Evolutionary conservation across 345 rosid genomes (phyloP).

Genomic region (Populus euphratica): DNA sequence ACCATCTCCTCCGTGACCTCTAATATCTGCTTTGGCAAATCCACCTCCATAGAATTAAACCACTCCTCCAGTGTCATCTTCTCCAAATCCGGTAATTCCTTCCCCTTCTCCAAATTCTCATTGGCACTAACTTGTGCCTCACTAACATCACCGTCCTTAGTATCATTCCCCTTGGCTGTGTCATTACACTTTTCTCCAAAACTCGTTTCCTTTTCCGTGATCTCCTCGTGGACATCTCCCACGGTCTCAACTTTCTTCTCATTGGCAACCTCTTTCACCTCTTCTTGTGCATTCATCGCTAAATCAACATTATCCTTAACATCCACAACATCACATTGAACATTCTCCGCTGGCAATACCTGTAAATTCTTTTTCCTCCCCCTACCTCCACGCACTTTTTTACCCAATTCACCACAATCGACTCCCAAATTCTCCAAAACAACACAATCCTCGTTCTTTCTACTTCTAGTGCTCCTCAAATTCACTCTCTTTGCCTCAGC

Average conservation of each 20-base stretch:
- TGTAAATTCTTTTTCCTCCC: conserved; percentile 17
- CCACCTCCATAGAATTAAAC: conserved; percentile 55
- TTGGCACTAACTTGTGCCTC: not conserved
- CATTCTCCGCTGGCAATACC: conserved; percentile 17
- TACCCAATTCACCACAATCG: conserved; percentile 25
- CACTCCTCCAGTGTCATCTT: conserved; percentile 59
- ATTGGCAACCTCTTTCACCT: not conserved
- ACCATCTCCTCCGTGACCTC: conserved; percentile 62
- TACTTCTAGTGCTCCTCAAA: conserved; percentile 22
- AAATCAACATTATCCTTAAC: not conserved
- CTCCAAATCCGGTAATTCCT: conserved; percentile 30
- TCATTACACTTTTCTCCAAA: not conserved
- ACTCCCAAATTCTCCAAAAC: conserved; percentile 12
- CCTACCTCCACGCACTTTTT: conserved; percentile 3
- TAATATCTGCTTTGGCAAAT: conserved; percentile 46
- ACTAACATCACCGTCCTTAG: not conserved
- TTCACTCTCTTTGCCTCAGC: conserved; percentile 3
- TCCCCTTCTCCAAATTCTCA: conserved; percentile 5
- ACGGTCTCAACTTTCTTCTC: not conserved
- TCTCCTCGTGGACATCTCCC: not conserved
- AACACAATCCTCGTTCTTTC: conserved; percentile 14
- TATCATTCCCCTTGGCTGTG: not conserved
- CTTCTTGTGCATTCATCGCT: not conserved
- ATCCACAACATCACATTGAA: not conserved
- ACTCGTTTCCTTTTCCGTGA: not conserved